Evolutionary conservation across 1,139 yeast genomes (phyloP), one percentile per base, ranked within the genome.

Genomic region (Magnusiomyces suaveolens): DNA sequence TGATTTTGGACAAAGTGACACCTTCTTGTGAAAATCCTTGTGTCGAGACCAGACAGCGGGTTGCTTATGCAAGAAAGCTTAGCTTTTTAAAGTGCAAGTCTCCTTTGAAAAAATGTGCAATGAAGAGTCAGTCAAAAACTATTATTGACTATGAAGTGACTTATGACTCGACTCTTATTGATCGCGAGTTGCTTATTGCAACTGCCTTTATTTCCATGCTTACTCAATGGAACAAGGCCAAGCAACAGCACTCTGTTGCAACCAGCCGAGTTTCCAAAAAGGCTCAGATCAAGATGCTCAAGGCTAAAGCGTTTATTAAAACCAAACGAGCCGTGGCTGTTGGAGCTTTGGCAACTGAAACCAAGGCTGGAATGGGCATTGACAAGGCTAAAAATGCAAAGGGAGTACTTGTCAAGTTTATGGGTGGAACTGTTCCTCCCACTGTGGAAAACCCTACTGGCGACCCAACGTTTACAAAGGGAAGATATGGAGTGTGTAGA

Each of bases 131-230:
- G 16, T 44, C 50, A 23, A 32, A 32, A 8, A 47, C 39, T 12
- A 32, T 41, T 25, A 53, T 59, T 39, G 60, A 60, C 51, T 60
- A 59, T 32, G 58, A 58, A 32, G 50, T 60, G n/a, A 43, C 52
- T 32, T 60, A 56, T 43, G 61, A 59, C 46, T 36, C 55, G 2
- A 18, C 54, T 8, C 49, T 46, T 2, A 48, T 60, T 25, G 60
- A 58, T 52, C 56, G 55, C 3, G 62, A 59, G 29, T 50, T 60
- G 10, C 51, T 60, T 16, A 50, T 60, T 26, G 50, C 61, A 1
- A 57, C 61, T 26, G 58, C 57, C n/a, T 55, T 58, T 39, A 56
- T 58, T n/a, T 56, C 61, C n/a, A 57, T 60, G 33, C 51, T 60
- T 60, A 57, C 58, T 14, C 59, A 54, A 29, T 60, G 62, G 61